A percentile compares a stretch with the other conserved stretches of the same genome.
phyloP scores from a whole-genome alignment of 2,329 filamentous ascomycete genomes.

The Aspergillus chevalieri region DNA sequence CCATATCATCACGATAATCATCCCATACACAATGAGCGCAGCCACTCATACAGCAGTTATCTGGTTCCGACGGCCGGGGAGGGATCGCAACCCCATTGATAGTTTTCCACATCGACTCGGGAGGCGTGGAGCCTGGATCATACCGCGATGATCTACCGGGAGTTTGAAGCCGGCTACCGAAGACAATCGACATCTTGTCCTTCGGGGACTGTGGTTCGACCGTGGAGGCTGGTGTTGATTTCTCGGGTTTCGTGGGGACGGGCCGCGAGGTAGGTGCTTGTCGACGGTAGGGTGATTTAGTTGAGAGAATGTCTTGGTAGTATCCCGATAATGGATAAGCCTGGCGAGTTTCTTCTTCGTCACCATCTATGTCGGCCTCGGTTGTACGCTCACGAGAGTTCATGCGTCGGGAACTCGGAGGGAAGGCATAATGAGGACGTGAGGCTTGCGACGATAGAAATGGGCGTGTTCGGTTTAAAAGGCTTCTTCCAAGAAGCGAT shows the following conservation, averaged over 20 bases:
- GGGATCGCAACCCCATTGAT: slow-evolving; percentile 79
- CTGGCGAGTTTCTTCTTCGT: slow-evolving; percentile 17
- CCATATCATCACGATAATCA: slow-evolving; percentile 80
- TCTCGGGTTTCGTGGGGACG: slow-evolving; percentile 9
- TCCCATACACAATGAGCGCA: slow-evolving; percentile 99
- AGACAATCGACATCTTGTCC: slow-evolving; percentile 62
- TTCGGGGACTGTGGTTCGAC: slow-evolving; percentile 26
- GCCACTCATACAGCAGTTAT: slow-evolving; percentile 99
- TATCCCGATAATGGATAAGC: slow-evolving; percentile 39
- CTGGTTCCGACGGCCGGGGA: slow-evolving; percentile 78
- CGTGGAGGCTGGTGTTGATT: slow-evolving; percentile 12
- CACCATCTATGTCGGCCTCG: slow-evolving; percentile 8
- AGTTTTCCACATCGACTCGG: slow-evolving; percentile 50
- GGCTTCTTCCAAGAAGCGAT: slow-evolving; percentile 10
- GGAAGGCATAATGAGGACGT: slow-evolving; percentile 13
- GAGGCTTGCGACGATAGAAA: slow-evolving; percentile 2
- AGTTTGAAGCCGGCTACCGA: slow-evolving; percentile 71
- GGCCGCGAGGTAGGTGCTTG: slow-evolving; percentile 14
- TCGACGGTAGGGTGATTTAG: slow-evolving; percentile 19
- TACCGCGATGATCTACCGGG: slow-evolving; percentile 59
- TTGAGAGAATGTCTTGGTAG: slow-evolving; percentile 38
- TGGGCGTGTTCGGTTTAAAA: background rate
- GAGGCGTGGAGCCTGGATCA: slow-evolving; percentile 49
- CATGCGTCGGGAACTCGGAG: slow-evolving; percentile 15
- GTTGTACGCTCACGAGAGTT: slow-evolving; percentile 12